Evolutionary conservation across 2,329 filamentous ascomycete species (phyloP), one percentile per base, ranked within the genome.

Genomic region (Ophiocordyceps sinensis): DNA sequence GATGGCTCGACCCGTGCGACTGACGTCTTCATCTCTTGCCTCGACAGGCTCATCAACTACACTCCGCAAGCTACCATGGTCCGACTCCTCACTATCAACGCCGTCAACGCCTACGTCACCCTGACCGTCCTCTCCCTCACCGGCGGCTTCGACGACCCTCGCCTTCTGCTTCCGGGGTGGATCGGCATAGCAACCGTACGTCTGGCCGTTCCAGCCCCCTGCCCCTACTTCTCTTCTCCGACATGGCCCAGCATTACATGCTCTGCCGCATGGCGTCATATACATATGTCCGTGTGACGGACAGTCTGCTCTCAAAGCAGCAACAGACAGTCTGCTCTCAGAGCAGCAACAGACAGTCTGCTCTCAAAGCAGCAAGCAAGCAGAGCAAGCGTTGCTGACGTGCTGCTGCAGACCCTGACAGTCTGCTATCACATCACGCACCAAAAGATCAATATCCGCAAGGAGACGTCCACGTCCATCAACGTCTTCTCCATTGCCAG

Each of bases 31-130:
- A 17, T 4, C 19, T 26, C 19, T 19, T 23, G 10, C 21, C 11
- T 2, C 19, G 34, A 19, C 44, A 84, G 82, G 85, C 79, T 91
- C 51, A 71, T 89, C 50, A 82, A 87, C 59, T 91, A 89, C 63
- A 86, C 84, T 13, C 83, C 85, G 2, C 75, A 78, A 58, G 85
- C 84, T 39, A 86, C 85, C 37, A 75, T 88, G 45, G 79, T 91
- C 43, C 83, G 85, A 39, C 78, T 91, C 36, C 68, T 85, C 39
- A 82, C 82, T 44, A 81, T 82, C 46, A 83, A 80, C 56, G 77
- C 76, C 42, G 69, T 84, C 45, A 85, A 86, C 55, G 79, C 79
- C 47, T 86, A 85, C 60, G 66, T 83, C 38, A 85, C 82, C 21
- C 81, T 80, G 40, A 79, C 77, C 64, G 74, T 82, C 23, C 73